These are phyloP conservation scores for Nectriaceae sp. DNA, from an alignment of 2,329 filamentous ascomycete species.

Conservation along the genomic window DNA sequence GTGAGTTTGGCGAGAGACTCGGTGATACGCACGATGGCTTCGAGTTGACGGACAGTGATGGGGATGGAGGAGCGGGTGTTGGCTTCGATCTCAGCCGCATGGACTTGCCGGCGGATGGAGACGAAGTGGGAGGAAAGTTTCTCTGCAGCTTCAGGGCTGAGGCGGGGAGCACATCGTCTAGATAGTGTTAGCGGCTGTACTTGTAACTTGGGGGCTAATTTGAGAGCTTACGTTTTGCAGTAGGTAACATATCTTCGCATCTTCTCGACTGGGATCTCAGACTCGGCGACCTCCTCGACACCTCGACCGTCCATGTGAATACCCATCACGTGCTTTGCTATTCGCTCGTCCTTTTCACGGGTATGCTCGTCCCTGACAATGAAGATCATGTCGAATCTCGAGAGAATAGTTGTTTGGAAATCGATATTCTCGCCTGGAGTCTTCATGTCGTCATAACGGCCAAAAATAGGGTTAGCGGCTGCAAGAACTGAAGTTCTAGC, in stretches of 20 bases:
- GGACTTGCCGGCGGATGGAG: conserved; percentile 90
- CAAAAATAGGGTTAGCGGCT: conserved; percentile 96
- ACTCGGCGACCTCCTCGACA: conserved; percentile 78
- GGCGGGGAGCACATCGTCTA: conserved; percentile 86
- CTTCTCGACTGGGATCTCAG: conserved; percentile 91
- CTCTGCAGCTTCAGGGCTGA: conserved; percentile 88
- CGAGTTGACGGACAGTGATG: conserved; percentile 91
- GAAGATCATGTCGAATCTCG: conserved; percentile 99
- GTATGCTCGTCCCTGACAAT: conserved; percentile 97
- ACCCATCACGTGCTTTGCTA: conserved; percentile 95
- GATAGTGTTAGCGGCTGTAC: conserved; percentile 29
- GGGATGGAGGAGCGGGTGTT: conserved; percentile 92
- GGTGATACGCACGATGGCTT: conserved; percentile 95
- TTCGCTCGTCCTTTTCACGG: conserved; percentile 83
- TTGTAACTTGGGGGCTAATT: neutral
- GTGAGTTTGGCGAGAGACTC: conserved; percentile 93
- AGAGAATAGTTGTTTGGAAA: conserved; percentile 97
- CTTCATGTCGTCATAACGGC: conserved; percentile 97
- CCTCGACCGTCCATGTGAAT: conserved; percentile 93
- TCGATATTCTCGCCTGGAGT: conserved; percentile 98
- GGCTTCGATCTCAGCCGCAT: conserved; percentile 84
- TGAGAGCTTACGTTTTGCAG: conserved; percentile 89
- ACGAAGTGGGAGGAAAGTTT: conserved; percentile 98
- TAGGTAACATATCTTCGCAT: conserved; percentile 98
- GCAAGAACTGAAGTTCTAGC: conserved; percentile 93